phyloP scores from a whole-genome alignment of 2,329 filamentous ascomycete species.

The Boeremia exigua region DNA sequence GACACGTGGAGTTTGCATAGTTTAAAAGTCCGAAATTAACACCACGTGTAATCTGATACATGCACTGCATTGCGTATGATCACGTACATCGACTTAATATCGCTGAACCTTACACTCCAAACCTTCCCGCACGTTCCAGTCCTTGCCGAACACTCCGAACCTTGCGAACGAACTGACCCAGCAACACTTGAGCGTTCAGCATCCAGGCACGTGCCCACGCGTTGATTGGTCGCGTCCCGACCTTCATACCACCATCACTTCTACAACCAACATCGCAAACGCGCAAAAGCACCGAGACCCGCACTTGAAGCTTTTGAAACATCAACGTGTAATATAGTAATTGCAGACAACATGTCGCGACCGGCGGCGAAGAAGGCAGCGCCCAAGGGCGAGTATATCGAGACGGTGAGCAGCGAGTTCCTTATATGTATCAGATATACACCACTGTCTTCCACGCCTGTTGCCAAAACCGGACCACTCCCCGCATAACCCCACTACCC shows the following conservation, averaged over 20 bases:
- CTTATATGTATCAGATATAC: background rate
- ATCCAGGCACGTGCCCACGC: conserved; percentile 11
- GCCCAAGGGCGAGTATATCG: conserved; percentile 91
- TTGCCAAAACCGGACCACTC: too few relatives aligned
- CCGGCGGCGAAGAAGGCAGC: conserved; percentile 60
- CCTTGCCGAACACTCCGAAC: too few relatives aligned
- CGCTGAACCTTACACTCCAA: too few relatives aligned
- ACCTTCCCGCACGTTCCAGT: too few relatives aligned
- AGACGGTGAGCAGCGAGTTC: conserved; percentile 69
- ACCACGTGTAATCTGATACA: too few relatives aligned
- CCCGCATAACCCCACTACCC: background rate
- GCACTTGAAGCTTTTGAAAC: background rate
- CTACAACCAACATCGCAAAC: conserved; percentile 1
- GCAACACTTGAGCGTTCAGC: background rate
- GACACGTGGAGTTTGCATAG: too few relatives aligned
- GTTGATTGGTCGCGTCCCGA: conserved; percentile 18
- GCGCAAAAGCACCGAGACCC: background rate
- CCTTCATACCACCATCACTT: conserved; percentile 8
- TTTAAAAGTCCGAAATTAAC: too few relatives aligned
- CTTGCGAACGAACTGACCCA: background rate
- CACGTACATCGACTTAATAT: too few relatives aligned
- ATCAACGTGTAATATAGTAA: background rate
- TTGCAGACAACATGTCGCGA: conserved; percentile 46
- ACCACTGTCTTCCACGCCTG: background rate
- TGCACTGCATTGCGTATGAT: too few relatives aligned